Evolutionary conservation across 441 rosid genomes (phyloP).

Genomic region (Pelargonium fulgidum): DNA sequence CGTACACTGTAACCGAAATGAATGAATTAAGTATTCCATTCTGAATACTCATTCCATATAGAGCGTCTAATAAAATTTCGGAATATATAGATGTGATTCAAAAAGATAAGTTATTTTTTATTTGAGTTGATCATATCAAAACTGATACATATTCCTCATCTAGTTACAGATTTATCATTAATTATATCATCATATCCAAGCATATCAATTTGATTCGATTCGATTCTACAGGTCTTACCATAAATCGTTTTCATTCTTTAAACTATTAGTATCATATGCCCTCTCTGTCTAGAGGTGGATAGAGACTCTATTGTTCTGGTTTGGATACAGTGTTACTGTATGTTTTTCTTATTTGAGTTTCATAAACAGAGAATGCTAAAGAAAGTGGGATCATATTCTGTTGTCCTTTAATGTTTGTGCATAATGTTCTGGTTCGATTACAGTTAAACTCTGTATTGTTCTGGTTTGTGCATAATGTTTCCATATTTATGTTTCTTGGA

Average conservation of each 20-base stretch:
- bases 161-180: not conserved
- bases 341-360: not conserved
- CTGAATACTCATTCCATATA: too few species aligned
- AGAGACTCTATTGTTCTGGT: not conserved
- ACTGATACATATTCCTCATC: not conserved
- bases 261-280: constrained; percentile 21
- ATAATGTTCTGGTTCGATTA: not conserved
- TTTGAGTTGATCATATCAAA: not conserved
- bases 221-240: not conserved
- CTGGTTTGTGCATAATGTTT: not conserved
- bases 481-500: not conserved
- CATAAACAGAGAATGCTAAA: not conserved
- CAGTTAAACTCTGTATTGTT: too few species aligned
- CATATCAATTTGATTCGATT: not conserved
- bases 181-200: not conserved
- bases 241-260: not conserved
- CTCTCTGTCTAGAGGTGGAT: not conserved
- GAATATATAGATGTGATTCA: not conserved
- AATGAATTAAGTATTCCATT: too few species aligned
- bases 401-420: not conserved
- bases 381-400: not conserved
- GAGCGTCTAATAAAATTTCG: too few species aligned
- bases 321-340: not conserved
- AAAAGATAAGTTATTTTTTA: not conserved
- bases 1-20: too few species aligned